Evolutionary conservation across 192 early-diverging fungal genomes (phyloP), one percentile per base, ranked within the genome.

Genomic region (Coemansia sp.): DNA sequence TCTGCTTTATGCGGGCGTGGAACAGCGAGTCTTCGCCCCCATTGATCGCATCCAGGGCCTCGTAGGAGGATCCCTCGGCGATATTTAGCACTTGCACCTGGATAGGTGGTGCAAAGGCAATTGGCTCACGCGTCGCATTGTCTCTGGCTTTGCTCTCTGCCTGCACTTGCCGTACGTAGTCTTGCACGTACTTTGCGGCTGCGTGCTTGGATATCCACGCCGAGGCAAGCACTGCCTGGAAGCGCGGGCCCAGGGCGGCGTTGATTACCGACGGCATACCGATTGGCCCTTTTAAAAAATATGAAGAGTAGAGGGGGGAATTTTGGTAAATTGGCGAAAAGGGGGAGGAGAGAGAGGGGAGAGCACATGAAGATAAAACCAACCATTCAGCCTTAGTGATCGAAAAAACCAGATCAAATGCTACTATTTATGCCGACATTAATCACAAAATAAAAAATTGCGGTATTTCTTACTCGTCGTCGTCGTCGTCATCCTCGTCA

Each of bases 131-230:
- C 28, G 35, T 43, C 35, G 18, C 40, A 21, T 23, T 28, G 20
- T 53, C 51, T 0, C 24, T 10, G 42, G 3, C 13, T 3, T 65
- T 65, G 23, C 39, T 26, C 55, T 76, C 60, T 9, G 37, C 57
- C 36, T 70, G 59, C 5, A 76, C 43, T 9, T 48, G 73, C 33
- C 69, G 53, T 9, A 82, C 58, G 45, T 80, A 80, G 20, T 72
- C 71, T 33, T 82, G 64, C 23, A 82, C 66, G 62, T 82, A 82
- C 37, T 77, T 72, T 55, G 71, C 59, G 5, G 74, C 79, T 8
- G 58, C 63, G 46, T 71, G 73, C 57, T 82, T 82, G 36, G 79
- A 82, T 50, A 82, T 82, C 79, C 79, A 82, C 33, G 79, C 79
- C 10, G 79, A 82, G 20, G 79, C 79, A 24, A 82, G 55, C 1